These are phyloP conservation scores for Mycena haematopus DNA, from an alignment of 768 basidiomycete genomes.

Conservation along the genomic window DNA sequence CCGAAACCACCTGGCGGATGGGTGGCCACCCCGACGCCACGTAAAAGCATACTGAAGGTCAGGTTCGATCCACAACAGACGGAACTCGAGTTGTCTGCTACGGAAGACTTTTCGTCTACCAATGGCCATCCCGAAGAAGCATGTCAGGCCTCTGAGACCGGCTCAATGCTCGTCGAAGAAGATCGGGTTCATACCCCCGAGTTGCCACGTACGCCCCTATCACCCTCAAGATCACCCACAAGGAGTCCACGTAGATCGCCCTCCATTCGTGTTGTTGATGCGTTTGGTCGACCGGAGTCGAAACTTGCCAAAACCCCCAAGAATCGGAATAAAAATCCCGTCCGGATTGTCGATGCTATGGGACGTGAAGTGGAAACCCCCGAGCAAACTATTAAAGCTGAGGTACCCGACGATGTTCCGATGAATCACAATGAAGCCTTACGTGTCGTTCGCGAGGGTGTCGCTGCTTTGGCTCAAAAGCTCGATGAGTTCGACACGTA, in stretches of 20 bases:
- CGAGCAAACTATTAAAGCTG: slow-evolving; percentile 31
- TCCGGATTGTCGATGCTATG: slow-evolving; percentile 75
- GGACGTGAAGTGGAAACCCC: slow-evolving; percentile 58
- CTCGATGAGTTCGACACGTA: slow-evolving; percentile 67
- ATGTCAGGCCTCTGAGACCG: slow-evolving; percentile 11
- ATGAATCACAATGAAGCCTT: slow-evolving; percentile 59
- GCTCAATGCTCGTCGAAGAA: slow-evolving; percentile 13
- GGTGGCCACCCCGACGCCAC: slow-evolving; percentile 60
- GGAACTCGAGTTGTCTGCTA: slow-evolving; percentile 29
- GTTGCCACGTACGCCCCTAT: slow-evolving; percentile 26
- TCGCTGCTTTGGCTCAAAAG: slow-evolving; percentile 61
- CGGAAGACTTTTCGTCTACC: slow-evolving; percentile 19
- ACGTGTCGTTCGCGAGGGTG: slow-evolving; percentile 60
- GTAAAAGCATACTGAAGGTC: slow-evolving; percentile 72
- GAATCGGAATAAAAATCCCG: slow-evolving; percentile 44
- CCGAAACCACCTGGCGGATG: slow-evolving; percentile 77
- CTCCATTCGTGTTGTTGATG: slow-evolving; percentile 71
- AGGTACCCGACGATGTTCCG: slow-evolving; percentile 28
- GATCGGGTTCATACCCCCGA: slow-evolving; percentile 28
- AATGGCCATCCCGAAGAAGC: slow-evolving; percentile 22
- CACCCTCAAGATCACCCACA: slow-evolving; percentile 22
- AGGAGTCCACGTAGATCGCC: slow-evolving; percentile 52
- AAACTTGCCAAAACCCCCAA: slow-evolving; percentile 29
- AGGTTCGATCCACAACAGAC: slow-evolving; percentile 63
- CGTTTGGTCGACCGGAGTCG: slow-evolving; percentile 60